phyloP scores from a whole-genome alignment of 495 filamentous ascomycete species.

The Achaetomiella virescens region DNA sequence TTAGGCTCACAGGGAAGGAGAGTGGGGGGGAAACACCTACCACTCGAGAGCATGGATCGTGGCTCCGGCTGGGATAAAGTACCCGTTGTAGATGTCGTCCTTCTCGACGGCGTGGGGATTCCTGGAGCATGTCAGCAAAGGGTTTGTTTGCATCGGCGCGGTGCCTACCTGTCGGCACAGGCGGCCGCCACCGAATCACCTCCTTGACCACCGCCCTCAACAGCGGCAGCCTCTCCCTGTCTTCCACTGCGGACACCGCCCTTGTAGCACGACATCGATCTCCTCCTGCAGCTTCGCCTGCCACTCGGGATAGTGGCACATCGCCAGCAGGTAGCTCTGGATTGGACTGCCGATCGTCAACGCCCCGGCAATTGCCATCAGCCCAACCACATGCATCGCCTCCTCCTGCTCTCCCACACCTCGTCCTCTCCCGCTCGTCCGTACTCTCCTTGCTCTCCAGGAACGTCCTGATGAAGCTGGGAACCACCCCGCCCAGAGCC shows the following conservation, averaged over 20 bases:
- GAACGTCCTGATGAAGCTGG: conserved; percentile 43
- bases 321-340: conserved; percentile 53
- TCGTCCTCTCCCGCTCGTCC: conserved; percentile 10
- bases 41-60: conserved; percentile 54
- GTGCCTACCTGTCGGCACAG: conserved; percentile 41
- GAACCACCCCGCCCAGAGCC: conserved; percentile 20
- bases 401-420: conserved; percentile 28
- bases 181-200: conserved; percentile 54
- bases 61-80: conserved; percentile 49
- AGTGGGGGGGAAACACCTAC: conserved; percentile 23
- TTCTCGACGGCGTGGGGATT: conserved; percentile 49
- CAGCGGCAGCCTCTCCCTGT: conserved; percentile 39
- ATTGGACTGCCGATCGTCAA: conserved; percentile 47
- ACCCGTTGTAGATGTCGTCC: conserved; percentile 52
- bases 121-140: conserved; percentile 21
- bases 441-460: conserved; percentile 25
- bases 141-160: too few relatives aligned
- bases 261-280: conserved; percentile 45
- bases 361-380: conserved; percentile 46
- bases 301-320: conserved; percentile 54
- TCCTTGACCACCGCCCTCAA: conserved; percentile 57
- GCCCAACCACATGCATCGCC: conserved; percentile 39
- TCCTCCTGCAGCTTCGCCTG: conserved; percentile 48
- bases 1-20: too few relatives aligned
- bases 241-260: conserved; percentile 43